Evolutionary conservation across 2,329 filamentous ascomycete species (phyloP).

Genomic region (Botryotinia calthae): DNA sequence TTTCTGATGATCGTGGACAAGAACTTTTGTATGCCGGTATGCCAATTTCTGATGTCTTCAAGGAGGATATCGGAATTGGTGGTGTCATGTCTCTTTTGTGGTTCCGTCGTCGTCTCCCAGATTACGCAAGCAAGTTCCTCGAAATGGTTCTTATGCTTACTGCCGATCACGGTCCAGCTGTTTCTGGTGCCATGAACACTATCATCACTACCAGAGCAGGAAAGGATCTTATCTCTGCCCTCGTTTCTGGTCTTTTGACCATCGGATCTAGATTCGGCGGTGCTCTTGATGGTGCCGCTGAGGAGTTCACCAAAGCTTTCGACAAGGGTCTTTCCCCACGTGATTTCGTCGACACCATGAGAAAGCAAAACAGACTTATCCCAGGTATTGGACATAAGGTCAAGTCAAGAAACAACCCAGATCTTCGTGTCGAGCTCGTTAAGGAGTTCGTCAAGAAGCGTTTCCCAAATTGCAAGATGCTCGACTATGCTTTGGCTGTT

Average conservation of each 20-base stretch:
- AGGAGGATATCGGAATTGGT: conserved; percentile 96
- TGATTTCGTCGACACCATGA: conserved; percentile 98
- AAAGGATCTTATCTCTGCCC: conserved; percentile 94
- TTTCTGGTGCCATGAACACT: conserved; percentile 99
- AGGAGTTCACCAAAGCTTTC: conserved; percentile 97
- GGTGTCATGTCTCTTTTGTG: conserved; percentile 99
- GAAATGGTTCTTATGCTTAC: conserved; percentile 99
- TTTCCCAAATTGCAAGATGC: conserved; percentile 96
- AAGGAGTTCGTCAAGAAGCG: conserved; percentile 98
- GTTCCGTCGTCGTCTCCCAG: conserved; percentile 96
- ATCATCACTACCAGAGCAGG: conserved; percentile 99
- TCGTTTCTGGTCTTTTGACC: conserved; percentile 94
- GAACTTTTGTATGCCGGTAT: conserved; percentile 98
- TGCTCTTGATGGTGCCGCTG: conserved; percentile 94
- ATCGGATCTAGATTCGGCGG: conserved; percentile 98
- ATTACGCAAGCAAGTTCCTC: conserved; percentile 97
- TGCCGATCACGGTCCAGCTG: conserved; percentile 96
- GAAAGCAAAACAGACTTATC: conserved; percentile 99
- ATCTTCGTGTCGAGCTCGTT: conserved; percentile 98
- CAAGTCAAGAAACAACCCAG: conserved; percentile 99
- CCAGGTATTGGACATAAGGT: conserved; percentile 98
- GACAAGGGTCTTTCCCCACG: conserved; percentile 97
- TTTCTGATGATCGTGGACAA: conserved; percentile 98
- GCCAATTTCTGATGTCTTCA: conserved; percentile 99
- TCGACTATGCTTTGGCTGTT: conserved; percentile 97